These are phyloP conservation scores for Xylaria grammica DNA, from an alignment of 495 filamentous ascomycete genomes.

Conservation along the genomic window DNA sequence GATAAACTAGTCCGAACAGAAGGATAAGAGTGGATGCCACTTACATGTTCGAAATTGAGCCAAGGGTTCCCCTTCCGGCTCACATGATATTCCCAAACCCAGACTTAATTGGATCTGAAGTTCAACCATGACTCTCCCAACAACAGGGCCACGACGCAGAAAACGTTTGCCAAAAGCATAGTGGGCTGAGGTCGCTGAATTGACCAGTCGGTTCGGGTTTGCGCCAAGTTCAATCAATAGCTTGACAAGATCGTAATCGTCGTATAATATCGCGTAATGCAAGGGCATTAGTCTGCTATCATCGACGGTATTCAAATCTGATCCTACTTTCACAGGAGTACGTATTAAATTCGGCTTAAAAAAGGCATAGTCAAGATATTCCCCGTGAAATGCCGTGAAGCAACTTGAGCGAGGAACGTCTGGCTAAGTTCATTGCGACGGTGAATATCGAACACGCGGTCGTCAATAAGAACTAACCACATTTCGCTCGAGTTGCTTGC, in stretches of 20 bases:
- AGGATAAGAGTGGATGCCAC: not conserved
- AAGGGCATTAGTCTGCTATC: not conserved
- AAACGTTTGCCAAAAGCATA: constrained; percentile 4
- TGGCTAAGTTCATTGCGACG: constrained; percentile 4
- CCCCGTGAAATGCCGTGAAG: not conserved
- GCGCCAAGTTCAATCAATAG: constrained; percentile 1
- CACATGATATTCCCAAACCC: too few species aligned
- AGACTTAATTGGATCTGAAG: not conserved
- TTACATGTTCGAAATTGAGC: not conserved
- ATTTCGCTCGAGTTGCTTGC: not conserved
- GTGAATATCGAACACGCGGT: not conserved
- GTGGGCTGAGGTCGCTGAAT: not conserved
- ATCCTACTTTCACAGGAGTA: not conserved
- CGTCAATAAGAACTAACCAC: not conserved
- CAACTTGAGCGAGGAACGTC: not conserved
- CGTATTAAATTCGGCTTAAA: not conserved
- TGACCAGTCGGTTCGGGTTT: not conserved
- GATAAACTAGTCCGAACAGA: not conserved
- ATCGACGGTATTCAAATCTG: not conserved
- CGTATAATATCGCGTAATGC: not conserved
- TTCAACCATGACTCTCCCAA: not conserved
- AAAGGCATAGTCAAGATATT: not conserved
- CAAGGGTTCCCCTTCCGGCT: too few species aligned
- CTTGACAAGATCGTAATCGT: not conserved
- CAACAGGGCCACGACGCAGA: not conserved